Percentiles rank a stretch among this genome's conserved stretches.
Conservation (phyloP, 2,329 filamentous ascomycete species). For the Trichoderma atroviride region DNA sequence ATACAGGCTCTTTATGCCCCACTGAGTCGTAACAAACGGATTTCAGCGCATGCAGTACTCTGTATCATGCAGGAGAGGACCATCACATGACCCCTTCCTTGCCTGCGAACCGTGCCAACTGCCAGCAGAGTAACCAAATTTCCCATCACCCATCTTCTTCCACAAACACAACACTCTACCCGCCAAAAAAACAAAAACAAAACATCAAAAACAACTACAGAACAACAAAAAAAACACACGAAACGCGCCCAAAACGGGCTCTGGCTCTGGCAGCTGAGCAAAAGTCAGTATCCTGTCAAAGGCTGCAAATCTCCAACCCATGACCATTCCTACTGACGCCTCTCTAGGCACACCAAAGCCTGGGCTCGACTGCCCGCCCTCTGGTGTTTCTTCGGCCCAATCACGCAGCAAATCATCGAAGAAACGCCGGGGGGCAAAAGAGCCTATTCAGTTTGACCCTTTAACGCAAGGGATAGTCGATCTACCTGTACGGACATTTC, state of each 20-base stretch:
- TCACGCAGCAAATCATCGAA: no score
- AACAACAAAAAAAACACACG: no score
- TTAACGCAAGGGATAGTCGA: no score
- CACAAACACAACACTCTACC: no score
- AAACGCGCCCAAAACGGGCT: no score
- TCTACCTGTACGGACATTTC: slow-evolving; percentile 16
- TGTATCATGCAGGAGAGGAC: not conserved
- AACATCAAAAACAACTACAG: no score
- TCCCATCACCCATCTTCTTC: not conserved
- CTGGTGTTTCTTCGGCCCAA: no score
- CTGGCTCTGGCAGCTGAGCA: not conserved
- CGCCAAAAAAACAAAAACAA: no score
- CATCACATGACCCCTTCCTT: not conserved
- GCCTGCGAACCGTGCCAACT: not conserved
- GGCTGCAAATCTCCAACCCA: not conserved
- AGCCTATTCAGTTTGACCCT: no score
- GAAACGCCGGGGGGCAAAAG: no score
- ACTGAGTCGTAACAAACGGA: not conserved
- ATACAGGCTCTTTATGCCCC: not conserved
- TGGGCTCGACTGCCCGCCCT: not conserved
- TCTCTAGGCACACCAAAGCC: not conserved
- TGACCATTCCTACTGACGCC: not conserved
- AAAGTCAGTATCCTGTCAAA: not conserved
- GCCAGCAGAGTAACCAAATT: not conserved
- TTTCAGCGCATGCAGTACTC: not conserved